Conservation (phyloP, 2,329 filamentous ascomycete species). For the Aspergillus costaricaensis region DNA sequence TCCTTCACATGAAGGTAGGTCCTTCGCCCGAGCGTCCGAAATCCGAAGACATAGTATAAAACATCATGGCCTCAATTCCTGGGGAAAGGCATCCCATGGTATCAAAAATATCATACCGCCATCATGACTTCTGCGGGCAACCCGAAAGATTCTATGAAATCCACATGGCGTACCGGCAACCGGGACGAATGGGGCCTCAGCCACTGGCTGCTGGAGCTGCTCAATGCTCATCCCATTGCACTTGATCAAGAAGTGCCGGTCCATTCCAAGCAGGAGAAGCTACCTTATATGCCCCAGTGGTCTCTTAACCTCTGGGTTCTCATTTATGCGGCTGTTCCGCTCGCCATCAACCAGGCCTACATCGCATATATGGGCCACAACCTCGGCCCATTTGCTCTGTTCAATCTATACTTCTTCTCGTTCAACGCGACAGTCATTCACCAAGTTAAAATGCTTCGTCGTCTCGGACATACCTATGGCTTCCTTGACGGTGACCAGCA, state of each 20-base stretch:
- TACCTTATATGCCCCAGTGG: constrained; percentile 18
- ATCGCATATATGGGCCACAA: constrained; percentile 13
- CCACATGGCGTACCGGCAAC: constrained; percentile 31
- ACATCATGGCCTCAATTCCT: not conserved
- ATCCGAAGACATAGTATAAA: not conserved
- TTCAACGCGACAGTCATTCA: constrained; percentile 16
- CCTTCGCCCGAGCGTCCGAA: constrained; percentile 11
- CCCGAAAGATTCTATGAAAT: constrained; percentile 36
- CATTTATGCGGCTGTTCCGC: constrained; percentile 15
- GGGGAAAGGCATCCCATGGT: not conserved
- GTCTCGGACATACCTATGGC: constrained; percentile 14
- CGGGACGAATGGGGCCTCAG: constrained; percentile 28
- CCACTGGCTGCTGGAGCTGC: constrained; percentile 28
- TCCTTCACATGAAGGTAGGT: constrained; percentile 13
- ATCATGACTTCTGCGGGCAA: constrained; percentile 25
- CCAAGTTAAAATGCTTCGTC: constrained; percentile 15
- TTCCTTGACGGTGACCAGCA: constrained; percentile 22
- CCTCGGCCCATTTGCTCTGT: constrained; percentile 11
- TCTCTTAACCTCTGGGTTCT: constrained; percentile 17
- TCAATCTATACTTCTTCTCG: constrained; percentile 14
- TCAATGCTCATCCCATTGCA: constrained; percentile 30
- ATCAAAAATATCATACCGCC: not conserved
- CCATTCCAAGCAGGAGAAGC: constrained; percentile 19
- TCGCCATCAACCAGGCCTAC: constrained; percentile 18
- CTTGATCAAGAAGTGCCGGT: constrained; percentile 26